These are phyloP conservation scores for Lentinus tigrinus DNA, from an alignment of 768 basidiomycete species.

Conservation along the genomic window DNA sequence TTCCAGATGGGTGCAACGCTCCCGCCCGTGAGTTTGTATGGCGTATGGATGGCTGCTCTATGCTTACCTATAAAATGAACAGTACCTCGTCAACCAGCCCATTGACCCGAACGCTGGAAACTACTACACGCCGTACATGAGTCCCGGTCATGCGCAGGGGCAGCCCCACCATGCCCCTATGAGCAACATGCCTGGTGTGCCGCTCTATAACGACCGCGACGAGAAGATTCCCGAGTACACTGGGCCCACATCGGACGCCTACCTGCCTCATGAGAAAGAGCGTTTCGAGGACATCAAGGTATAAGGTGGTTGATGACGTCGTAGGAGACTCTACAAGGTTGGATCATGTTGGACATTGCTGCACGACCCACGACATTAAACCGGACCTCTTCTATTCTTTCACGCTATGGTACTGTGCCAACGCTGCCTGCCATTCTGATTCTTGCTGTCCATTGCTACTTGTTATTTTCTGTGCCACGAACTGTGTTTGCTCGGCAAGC, in stretches of 20 bases:
- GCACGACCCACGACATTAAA: too few relatives aligned
- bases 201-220: constrained; percentile 39
- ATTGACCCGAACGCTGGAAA: constrained; percentile 29
- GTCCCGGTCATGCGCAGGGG: constrained; percentile 24
- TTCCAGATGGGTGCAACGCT: constrained; percentile 44
- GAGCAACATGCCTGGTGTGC: constrained; percentile 37
- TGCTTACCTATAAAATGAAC: background rate
- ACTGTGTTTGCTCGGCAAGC: constrained; percentile 4
- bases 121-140: constrained; percentile 32
- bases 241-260: constrained; percentile 19
- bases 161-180: constrained; percentile 20
- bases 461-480: background rate
- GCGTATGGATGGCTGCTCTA: background rate
- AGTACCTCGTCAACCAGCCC: constrained; percentile 40
- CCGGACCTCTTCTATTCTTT: background rate
- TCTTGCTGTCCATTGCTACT: background rate
- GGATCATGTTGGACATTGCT: background rate
- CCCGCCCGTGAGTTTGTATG: constrained; percentile 38
- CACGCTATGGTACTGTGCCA: background rate
- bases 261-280: constrained; percentile 28
- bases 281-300: constrained; percentile 24
- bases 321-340: too few relatives aligned
- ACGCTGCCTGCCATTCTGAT: background rate
- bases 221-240: constrained; percentile 34
- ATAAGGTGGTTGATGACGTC: too few relatives aligned